A percentile compares a stretch with the other conserved stretches of the same genome.
Evolutionary conservation across 1,284 basidiomycete genomes (phyloP).

Genomic region (Fomitiporia mediterranea): DNA sequence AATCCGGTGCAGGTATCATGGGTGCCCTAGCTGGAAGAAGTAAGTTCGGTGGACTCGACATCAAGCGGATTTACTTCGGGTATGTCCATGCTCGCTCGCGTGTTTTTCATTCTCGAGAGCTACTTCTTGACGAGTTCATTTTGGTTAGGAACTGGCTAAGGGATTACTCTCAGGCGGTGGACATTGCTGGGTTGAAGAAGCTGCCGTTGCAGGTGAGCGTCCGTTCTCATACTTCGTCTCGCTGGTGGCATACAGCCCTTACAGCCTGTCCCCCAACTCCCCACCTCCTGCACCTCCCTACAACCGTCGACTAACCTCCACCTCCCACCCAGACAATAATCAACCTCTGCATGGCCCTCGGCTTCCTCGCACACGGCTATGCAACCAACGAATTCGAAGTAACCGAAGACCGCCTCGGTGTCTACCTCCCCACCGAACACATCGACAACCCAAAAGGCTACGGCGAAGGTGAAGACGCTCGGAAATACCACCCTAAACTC

Average conservation of each 20-base stretch:
- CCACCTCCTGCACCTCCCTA: no score
- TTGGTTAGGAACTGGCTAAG: slow-evolving; percentile 76
- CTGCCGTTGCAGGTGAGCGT: slow-evolving; percentile 58
- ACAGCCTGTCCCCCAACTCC: no score
- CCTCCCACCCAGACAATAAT: slow-evolving; percentile 69
- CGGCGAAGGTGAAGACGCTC: slow-evolving; percentile 80
- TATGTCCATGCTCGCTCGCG: slow-evolving; percentile 30
- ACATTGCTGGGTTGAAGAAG: slow-evolving; percentile 79
- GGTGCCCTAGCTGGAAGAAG: slow-evolving; percentile 52
- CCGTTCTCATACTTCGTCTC: neutral
- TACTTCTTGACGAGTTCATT: no score
- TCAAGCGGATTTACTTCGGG: slow-evolving; percentile 78
- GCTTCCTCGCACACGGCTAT: slow-evolving; percentile 85
- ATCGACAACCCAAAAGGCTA: slow-evolving; percentile 88
- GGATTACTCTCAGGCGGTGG: slow-evolving; percentile 79
- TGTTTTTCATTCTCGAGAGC: no score
- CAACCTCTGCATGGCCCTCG: slow-evolving; percentile 85
- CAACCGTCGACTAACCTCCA: neutral
- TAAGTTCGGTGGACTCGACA: slow-evolving; percentile 71
- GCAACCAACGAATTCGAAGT: slow-evolving; percentile 88
- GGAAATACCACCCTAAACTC: slow-evolving; percentile 68
- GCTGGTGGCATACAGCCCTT: neutral
- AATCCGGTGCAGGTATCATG: slow-evolving; percentile 47
- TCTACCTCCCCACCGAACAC: slow-evolving; percentile 88
- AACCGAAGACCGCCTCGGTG: slow-evolving; percentile 80